A percentile compares a stretch with the other conserved stretches of the same genome.
These are phyloP conservation scores for Aegilops bicornis DNA, from an alignment of 176 grass and related monocot species.

Conservation along the genomic window DNA sequence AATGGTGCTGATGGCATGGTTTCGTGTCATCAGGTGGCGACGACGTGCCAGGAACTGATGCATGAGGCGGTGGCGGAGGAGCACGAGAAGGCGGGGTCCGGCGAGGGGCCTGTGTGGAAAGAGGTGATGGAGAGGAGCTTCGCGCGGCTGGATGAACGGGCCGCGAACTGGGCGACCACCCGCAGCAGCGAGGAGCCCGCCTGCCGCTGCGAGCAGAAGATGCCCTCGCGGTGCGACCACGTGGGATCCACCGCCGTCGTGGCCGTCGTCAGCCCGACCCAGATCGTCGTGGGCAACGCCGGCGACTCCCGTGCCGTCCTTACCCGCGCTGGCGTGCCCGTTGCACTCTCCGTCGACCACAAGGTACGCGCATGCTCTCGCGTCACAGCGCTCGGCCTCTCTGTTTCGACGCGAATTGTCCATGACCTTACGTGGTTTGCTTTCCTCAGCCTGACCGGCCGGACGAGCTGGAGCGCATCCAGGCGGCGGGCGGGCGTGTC, in stretches of 20 bases:
- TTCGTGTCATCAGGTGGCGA: constrained; percentile 57
- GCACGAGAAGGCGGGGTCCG: background rate
- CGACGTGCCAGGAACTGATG: constrained; percentile 66
- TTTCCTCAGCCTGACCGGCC: constrained; percentile 75
- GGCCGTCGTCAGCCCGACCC: constrained; percentile 50
- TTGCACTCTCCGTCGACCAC: constrained; percentile 80
- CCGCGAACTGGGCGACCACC: constrained; percentile 37
- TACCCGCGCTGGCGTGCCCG: constrained; percentile 54
- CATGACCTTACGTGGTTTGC: background rate
- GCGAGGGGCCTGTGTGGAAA: constrained; percentile 43
- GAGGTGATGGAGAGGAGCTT: constrained; percentile 81
- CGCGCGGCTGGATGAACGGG: constrained; percentile 63
- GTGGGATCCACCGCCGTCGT: constrained; percentile 91
- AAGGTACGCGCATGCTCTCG: constrained; percentile 39
- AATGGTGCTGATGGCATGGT: constrained; percentile 6
- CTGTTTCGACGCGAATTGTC: background rate
- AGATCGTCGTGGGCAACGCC: constrained; percentile 74
- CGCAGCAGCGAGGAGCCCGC: constrained; percentile 36
- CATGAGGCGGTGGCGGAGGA: constrained; percentile 70
- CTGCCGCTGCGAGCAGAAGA: constrained; percentile 80
- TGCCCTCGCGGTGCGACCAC: constrained; percentile 72
- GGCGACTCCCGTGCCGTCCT: constrained; percentile 92
- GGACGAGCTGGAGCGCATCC: constrained; percentile 88
- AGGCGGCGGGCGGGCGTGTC: constrained; percentile 79
- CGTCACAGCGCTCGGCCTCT: no score